These are phyloP conservation scores for Antarctomyces pellizariae DNA, from an alignment of 495 filamentous ascomycete species.

Conservation along the genomic window DNA sequence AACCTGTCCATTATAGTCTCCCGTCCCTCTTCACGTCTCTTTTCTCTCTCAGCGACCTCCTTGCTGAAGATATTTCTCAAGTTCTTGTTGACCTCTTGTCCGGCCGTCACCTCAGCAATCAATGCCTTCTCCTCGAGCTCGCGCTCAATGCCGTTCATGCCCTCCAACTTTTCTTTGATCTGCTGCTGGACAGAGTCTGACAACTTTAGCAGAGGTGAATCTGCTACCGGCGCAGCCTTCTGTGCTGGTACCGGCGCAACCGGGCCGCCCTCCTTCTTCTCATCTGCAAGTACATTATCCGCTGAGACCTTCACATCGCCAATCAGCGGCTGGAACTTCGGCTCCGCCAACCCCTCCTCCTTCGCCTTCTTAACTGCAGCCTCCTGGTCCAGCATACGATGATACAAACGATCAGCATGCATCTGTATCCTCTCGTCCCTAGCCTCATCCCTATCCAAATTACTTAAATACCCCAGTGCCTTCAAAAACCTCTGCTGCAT, in stretches of 20 bases:
- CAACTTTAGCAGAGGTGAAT: conserved; percentile 5
- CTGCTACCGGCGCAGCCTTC: too few relatives aligned
- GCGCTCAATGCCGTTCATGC: conserved; percentile 35
- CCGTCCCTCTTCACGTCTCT: conserved; percentile 33
- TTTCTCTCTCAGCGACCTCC: conserved; percentile 30
- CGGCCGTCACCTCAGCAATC: conserved; percentile 33
- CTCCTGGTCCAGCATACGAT: conserved; percentile 64
- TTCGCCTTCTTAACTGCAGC: conserved; percentile 38
- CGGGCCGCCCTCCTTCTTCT: conserved; percentile 15
- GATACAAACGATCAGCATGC: conserved; percentile 78
- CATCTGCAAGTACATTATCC: conserved; percentile 9
- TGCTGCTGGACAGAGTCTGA: conserved; percentile 13
- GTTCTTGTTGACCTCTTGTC: conserved; percentile 25
- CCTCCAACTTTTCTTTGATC: conserved; percentile 30
- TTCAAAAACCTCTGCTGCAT: conserved; percentile 79
- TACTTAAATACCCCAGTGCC: conserved; percentile 68
- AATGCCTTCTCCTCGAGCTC: conserved; percentile 42
- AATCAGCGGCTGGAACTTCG: conserved; percentile 21
- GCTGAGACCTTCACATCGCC: conserved; percentile 16
- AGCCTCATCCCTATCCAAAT: conserved; percentile 33
- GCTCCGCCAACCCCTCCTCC: conserved; percentile 28
- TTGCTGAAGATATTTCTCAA: conserved; percentile 29
- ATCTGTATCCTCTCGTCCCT: conserved; percentile 83
- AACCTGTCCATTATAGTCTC: conserved; percentile 24
- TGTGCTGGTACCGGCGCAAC: too few relatives aligned